Evolutionary conservation across 2,329 filamentous ascomycete species (phyloP), one percentile per base, ranked within the genome.

Genomic region (Cercospora sp.): DNA sequence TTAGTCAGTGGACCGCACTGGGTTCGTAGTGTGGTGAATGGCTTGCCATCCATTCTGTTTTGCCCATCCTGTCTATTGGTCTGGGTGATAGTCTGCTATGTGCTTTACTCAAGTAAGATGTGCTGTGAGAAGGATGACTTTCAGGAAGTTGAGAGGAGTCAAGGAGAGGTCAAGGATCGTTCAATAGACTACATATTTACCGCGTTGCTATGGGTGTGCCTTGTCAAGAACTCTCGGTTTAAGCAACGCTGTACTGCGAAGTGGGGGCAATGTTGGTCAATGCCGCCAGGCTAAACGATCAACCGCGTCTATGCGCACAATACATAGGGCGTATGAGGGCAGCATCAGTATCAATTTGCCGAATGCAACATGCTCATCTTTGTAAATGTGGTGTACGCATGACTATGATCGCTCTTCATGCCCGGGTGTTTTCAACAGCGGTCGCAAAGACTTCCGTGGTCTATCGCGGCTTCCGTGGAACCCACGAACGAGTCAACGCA

Each of bases 1-100:
- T 39, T 7, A 20, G 57, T 31, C 16, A 36, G 30, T 18, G 1
- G 16, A 42, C 36, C n/a, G 13, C 20, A 20, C 3, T 31, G 9
- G 8, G 8, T 6, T 12, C 39, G 8, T 6, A 23, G 6, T 39
- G 18, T 13, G 20, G 20, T 16, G 2, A 20, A 18, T 36, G 18
- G 4, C 57, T 36, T 60, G 23, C 79, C 63, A 86, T 79, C 83
- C 83, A 86, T 78, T 86, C 84, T 67, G 77, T 72, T 71, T 82
- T 81, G 51, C 73, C 69, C 60, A 79, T 75, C 64, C 75, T 77
- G 28, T 33, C 64, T 28, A 68, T 48, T 60, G 74, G 45, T 12
- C n/a, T 65, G 30, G 70, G 67, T 42, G 72, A 67, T 67, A 75
- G 74, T 12, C 30, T 12, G 60, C 42, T 18, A 9, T 18, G 26